Evolutionary conservation across 208 protist species (phyloP).

Genomic region (Leishmania amazonensis): DNA sequence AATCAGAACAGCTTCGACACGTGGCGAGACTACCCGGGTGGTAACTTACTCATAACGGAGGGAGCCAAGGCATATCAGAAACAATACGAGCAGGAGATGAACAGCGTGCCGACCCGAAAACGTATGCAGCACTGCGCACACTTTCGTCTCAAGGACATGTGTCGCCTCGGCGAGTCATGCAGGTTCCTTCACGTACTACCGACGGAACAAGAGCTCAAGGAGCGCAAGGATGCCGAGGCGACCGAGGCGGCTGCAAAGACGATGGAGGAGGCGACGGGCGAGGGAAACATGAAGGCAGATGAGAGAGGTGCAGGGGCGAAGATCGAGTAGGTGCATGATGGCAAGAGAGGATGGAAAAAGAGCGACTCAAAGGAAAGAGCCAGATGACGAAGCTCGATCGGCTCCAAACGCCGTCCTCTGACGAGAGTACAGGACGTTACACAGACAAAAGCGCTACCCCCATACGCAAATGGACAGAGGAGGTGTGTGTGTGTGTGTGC

Average conservation of each 20-base stretch:
- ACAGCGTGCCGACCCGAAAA: conserved; percentile 58
- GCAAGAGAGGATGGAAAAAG: background rate
- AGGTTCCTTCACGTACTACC: conserved; percentile 84
- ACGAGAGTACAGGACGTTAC: background rate
- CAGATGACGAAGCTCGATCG: background rate
- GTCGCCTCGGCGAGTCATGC: conserved; percentile 74
- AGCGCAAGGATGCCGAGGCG: conserved; percentile 32
- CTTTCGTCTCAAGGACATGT: conserved; percentile 84
- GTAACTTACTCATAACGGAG: conserved; percentile 72
- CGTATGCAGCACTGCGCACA: conserved; percentile 91
- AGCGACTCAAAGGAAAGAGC: background rate
- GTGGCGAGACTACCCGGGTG: conserved; percentile 66
- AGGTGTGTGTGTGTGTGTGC: background rate
- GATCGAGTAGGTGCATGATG: background rate
- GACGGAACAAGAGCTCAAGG: conserved; percentile 38
- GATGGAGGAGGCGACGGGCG: conserved; percentile 3
- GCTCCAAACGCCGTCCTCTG: background rate
- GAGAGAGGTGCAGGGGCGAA: background rate
- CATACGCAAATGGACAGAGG: background rate
- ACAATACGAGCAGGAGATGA: conserved; percentile 54
- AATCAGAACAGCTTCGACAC: conserved; percentile 81
- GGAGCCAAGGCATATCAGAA: conserved; percentile 66
- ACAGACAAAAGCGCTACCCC: background rate
- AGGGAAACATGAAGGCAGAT: background rate
- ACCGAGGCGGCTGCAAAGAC: conserved; percentile 6